Evolutionary conservation across 805 yeast species (phyloP).

Genomic region (Metschnikowia shivogae): DNA sequence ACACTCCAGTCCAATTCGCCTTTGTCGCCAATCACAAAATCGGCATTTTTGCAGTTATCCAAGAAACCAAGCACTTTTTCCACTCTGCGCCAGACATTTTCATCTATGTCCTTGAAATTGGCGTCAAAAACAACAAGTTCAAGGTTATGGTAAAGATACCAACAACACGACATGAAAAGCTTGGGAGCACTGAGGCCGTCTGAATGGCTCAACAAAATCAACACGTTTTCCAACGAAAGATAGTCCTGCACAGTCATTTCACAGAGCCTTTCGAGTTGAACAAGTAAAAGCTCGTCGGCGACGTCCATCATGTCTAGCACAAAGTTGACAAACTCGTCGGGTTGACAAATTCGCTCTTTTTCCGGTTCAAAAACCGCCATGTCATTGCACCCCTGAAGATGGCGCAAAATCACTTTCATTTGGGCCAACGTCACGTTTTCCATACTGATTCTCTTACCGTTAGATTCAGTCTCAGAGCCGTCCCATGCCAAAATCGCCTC

Average conservation of each 20-base stretch:
- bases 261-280: slow-evolving; percentile 55
- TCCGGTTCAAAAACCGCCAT: slow-evolving; percentile 20
- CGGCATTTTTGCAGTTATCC: slow-evolving; percentile 24
- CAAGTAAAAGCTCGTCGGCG: slow-evolving; percentile 60
- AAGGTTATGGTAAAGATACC: slow-evolving; percentile 65
- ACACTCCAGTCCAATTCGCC: slow-evolving; percentile 16
- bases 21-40: slow-evolving; percentile 17
- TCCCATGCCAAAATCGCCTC: slow-evolving; percentile 61
- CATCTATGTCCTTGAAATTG: slow-evolving; percentile 25
- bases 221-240: slow-evolving; percentile 56
- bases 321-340: slow-evolving; percentile 46
- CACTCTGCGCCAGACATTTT: slow-evolving; percentile 22
- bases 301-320: slow-evolving; percentile 56
- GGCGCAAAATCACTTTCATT: slow-evolving; percentile 48
- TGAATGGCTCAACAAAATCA: slow-evolving; percentile 52
- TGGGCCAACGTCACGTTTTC: slow-evolving; percentile 37
- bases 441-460: slow-evolving; percentile 36
- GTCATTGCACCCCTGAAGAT: slow-evolving; percentile 54
- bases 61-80: slow-evolving; percentile 28
- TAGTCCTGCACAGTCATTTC: slow-evolving; percentile 58
- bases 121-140: slow-evolving; percentile 55
- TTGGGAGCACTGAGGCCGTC: slow-evolving; percentile 48
- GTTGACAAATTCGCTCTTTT: slow-evolving; percentile 24
- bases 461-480: slow-evolving; percentile 1
- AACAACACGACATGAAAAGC: slow-evolving; percentile 56